A percentile compares a stretch with the other conserved stretches of the same genome.
Evolutionary conservation across 2,329 filamentous ascomycete species (phyloP).

Genomic region (Verticillium alfalfae): DNA sequence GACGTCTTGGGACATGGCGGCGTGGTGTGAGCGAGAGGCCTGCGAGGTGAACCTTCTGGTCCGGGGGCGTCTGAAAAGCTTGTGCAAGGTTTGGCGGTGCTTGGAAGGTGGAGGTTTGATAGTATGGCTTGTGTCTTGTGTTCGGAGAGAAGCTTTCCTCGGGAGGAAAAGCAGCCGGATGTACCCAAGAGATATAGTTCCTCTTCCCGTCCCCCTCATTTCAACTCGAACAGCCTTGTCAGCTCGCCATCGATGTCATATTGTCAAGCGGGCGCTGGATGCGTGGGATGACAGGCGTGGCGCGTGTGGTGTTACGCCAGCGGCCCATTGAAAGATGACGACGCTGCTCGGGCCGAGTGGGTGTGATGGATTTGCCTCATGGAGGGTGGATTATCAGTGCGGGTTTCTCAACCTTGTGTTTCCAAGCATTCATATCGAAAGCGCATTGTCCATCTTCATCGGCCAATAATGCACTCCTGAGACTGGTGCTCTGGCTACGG

Average conservation of each 20-base stretch:
- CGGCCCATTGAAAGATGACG: not conserved
- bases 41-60: not conserved
- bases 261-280: not conserved
- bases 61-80: not conserved
- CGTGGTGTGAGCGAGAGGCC: not conserved
- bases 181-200: not conserved
- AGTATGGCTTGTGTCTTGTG: not conserved
- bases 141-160: not conserved
- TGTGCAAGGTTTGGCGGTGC: not conserved
- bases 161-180: not conserved
- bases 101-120: not conserved
- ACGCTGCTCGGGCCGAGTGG: conserved; percentile 1
- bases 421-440: no score
- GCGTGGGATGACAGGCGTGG: not conserved
- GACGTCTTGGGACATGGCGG: not conserved
- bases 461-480: no score
- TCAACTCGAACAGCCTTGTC: not conserved
- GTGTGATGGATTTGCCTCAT: not conserved
- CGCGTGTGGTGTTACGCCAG: not conserved
- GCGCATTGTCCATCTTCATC: no score
- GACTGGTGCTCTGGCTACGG: no score
- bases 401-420: not conserved
- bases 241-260: not conserved
- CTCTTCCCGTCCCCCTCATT: no score
- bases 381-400: not conserved